Percentiles rank a stretch among this genome's conserved stretches.
Evolutionary conservation across 257 asterid genomes (phyloP).

Genomic region (Ligustrum vulgare): DNA sequence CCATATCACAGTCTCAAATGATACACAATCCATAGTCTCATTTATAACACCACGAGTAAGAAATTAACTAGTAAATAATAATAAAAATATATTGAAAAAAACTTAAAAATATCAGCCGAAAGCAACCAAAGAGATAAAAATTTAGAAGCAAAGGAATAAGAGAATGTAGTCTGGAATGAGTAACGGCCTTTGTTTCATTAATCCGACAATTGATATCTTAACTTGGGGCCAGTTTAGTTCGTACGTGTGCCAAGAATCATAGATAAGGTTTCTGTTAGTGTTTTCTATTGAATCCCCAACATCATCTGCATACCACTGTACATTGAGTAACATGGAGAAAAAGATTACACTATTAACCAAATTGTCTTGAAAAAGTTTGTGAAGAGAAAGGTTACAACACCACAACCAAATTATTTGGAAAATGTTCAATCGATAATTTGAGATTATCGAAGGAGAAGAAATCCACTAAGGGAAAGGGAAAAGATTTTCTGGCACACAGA

Average conservation of each 20-base stretch:
- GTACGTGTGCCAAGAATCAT: neutral
- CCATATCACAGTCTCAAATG: too few relatives aligned
- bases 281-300: neutral
- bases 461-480: neutral
- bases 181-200: neutral
- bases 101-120: neutral
- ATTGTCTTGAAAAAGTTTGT: neutral
- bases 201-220: neutral
- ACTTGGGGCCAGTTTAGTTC: neutral
- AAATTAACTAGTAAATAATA: neutral
- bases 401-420: neutral
- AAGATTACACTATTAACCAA: too few relatives aligned
- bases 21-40: neutral
- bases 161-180: neutral
- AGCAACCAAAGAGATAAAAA: neutral
- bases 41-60: neutral
- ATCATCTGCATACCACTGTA: neutral
- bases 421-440: neutral
- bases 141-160: neutral
- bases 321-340: neutral
- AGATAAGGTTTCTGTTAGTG: too few relatives aligned
- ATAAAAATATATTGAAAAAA: too few relatives aligned
- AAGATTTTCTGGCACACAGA: neutral
- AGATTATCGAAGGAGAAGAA: neutral
- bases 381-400: neutral